Conservation (phyloP, 129 eudicot genomes). For the Cynara cardunculus region DNA sequence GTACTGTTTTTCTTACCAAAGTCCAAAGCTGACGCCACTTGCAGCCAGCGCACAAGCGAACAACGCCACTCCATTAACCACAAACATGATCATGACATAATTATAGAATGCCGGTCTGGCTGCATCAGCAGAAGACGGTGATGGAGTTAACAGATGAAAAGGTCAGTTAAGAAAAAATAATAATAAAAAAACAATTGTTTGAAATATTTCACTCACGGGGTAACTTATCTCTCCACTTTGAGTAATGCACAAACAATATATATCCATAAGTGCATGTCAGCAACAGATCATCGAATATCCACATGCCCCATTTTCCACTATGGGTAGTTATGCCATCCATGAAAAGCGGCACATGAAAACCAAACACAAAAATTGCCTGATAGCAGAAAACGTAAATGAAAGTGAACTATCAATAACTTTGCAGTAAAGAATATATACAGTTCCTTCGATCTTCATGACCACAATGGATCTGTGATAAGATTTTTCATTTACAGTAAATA, state of each 20-base stretch:
- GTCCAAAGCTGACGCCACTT: constrained; percentile 55
- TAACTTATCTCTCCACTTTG: constrained; percentile 83
- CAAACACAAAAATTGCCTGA: constrained; percentile 70
- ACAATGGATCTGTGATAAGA: background rate
- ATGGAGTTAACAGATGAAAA: background rate
- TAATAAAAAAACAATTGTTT: background rate
- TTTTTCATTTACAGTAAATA: background rate
- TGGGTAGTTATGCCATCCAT: constrained; percentile 40
- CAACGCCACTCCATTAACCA: constrained; percentile 36
- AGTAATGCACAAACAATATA: constrained; percentile 67
- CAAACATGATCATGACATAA: constrained; percentile 59
- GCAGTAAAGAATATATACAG: background rate
- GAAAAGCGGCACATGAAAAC: constrained; percentile 66
- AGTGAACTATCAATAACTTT: background rate
- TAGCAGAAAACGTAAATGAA: background rate
- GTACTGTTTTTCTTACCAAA: constrained; percentile 40
- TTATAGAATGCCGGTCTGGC: constrained; percentile 77
- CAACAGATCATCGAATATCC: constrained; percentile 49
- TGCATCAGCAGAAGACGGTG: constrained; percentile 29
- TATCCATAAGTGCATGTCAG: constrained; percentile 60
- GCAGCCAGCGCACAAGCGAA: constrained; percentile 52
- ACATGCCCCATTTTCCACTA: constrained; percentile 62
- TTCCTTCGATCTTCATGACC: background rate
- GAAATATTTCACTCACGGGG: constrained; percentile 56
- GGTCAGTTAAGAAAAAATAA: background rate